Evolutionary conservation across 169 alveolate species (phyloP), one percentile per base, ranked within the genome.

Genomic region (Babesia divergens): DNA sequence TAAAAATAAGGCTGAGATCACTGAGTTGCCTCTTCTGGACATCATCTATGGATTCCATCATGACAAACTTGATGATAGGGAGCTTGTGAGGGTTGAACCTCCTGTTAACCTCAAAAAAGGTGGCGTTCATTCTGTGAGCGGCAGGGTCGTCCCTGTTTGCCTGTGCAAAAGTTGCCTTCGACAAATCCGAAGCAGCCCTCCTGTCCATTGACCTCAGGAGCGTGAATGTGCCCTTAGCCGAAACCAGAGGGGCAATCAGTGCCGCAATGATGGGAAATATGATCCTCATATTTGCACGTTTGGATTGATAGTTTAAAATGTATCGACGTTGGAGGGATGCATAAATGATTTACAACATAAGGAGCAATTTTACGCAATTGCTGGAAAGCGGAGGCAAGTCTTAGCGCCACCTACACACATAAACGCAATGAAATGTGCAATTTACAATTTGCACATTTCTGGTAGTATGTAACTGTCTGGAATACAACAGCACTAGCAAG

Each of bases 31-130:
- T 46, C 50, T 13, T 26, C 38, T 29, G 44, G 29, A 62, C 6
- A 6, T 62, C 35, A 8, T 28, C 38, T 28, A 62, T 13, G 7
- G 8, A 58, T 4, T 59, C 72, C 29, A 43, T 2, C 26, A 43
- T 29, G 51, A n/a, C 22, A 49, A 44, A 62, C n/a, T 62, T 43
- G 34, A 62, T 29, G n/a, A 62, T 18, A 29, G 72, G 60, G 2
- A 26, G 14, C 18, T 9, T 0, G 26, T 2, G 4, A 1, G 11
- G 14, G n/a, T 14, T 44, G 72, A 9, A 62, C 22, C 8, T 28
- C 50, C 29, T 28, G 49, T 54, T 32, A 5, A 26, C 31, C 31
- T 38, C 29, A 18, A 62, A 47, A 16, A 62, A 3, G 20, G 60
- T 20, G 47, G 49, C 50, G 34, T 62, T 18, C 47, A 47, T 26